Conservation (phyloP, 192 early-diverging fungal species). For the Coemansia sp. region DNA sequence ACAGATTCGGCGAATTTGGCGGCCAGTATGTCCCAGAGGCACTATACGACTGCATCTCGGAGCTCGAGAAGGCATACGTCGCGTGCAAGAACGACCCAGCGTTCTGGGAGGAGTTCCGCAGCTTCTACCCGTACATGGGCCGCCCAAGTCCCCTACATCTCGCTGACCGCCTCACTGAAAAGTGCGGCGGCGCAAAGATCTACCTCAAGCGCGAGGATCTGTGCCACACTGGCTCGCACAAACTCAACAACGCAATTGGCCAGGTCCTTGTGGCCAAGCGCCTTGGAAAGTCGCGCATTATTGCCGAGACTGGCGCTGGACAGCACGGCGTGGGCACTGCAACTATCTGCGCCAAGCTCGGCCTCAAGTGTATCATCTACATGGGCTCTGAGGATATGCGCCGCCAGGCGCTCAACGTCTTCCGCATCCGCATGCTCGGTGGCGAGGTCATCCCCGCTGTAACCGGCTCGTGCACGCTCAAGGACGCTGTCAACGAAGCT, state of each 20-base stretch:
- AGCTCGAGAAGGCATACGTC: slow-evolving; percentile 84
- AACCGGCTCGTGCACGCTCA: slow-evolving; percentile 81
- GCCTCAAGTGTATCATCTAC: slow-evolving; percentile 93
- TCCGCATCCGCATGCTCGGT: slow-evolving; percentile 92
- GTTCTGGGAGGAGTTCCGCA: slow-evolving; percentile 93
- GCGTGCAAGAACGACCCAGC: slow-evolving; percentile 78
- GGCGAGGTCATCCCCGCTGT: slow-evolving; percentile 87
- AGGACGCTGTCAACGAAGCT: slow-evolving; percentile 99
- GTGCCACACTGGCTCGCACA: slow-evolving; percentile 99
- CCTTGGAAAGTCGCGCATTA: slow-evolving; percentile 93
- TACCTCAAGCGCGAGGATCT: slow-evolving; percentile 99
- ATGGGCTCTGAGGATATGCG: slow-evolving; percentile 97
- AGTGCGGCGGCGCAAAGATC: slow-evolving; percentile 81
- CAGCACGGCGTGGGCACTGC: slow-evolving; percentile 99
- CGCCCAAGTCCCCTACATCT: slow-evolving; percentile 86
- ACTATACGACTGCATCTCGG: slow-evolving; percentile 90
- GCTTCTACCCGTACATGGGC: slow-evolving; percentile 89
- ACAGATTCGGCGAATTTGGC: slow-evolving; percentile 93
- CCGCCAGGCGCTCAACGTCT: slow-evolving; percentile 94
- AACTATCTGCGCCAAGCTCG: slow-evolving; percentile 97
- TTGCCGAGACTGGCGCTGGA: slow-evolving; percentile 98
- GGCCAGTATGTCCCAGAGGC: slow-evolving; percentile 98
- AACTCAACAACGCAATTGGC: slow-evolving; percentile 98
- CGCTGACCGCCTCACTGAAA: slow-evolving; percentile 81
- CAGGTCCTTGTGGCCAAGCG: slow-evolving; percentile 93